phyloP scores from a whole-genome alignment of 2,329 filamentous ascomycete genomes.

The Cytospora mali region DNA sequence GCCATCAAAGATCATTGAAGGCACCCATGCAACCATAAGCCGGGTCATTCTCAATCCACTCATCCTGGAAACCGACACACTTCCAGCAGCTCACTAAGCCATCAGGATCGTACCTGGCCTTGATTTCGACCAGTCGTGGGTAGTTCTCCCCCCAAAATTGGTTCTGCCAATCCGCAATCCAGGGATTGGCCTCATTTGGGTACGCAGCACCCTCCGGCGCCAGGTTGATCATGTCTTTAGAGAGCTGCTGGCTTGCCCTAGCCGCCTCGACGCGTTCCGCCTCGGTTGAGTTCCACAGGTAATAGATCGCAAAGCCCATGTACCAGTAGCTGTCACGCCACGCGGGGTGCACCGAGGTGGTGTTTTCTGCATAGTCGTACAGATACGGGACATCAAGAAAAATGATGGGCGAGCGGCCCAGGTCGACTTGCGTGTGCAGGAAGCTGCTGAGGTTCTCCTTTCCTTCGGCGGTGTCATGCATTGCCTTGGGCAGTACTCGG shows the following conservation, averaged over 20 bases:
- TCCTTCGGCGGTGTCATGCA: no score
- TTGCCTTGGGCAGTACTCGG: no score
- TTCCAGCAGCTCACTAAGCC: background rate
- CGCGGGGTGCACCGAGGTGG: no score
- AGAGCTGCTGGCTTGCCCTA: background rate
- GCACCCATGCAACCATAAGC: background rate
- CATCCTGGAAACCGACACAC: background rate
- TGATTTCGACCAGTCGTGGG: constrained; percentile 37
- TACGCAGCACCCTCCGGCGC: constrained; percentile 32
- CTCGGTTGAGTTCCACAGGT: background rate
- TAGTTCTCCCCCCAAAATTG: constrained; percentile 41
- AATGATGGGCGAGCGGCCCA: no score
- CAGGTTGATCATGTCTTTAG: background rate
- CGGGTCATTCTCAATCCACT: background rate
- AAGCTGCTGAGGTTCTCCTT: no score
- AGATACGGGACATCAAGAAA: no score
- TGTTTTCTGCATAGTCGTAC: no score
- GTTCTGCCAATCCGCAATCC: constrained; percentile 35
- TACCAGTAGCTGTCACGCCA: background rate
- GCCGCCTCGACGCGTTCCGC: background rate
- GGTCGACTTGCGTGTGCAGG: no score
- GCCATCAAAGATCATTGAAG: no score
- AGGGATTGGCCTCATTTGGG: constrained; percentile 46
- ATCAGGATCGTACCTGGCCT: constrained; percentile 43
- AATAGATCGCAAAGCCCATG: background rate